Evolutionary conservation across 305 asterid species (phyloP), one percentile per base, ranked within the genome.

Genomic region (Withania somnifera): DNA sequence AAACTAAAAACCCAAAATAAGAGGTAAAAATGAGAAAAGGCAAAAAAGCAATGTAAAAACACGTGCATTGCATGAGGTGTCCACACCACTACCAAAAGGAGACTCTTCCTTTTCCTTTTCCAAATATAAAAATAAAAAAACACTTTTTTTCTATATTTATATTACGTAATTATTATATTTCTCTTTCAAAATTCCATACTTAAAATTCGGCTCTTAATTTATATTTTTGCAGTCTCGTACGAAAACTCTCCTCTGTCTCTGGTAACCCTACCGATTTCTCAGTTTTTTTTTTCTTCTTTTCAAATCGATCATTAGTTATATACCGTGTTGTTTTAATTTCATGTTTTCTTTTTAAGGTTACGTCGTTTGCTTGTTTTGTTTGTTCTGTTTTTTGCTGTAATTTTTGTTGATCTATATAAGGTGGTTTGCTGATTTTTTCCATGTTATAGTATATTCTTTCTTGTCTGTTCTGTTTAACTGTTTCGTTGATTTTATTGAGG

Each of bases 1-100:
- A 54, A 57, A 20, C 7, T 56, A 56, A 42, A 42, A 11, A 58
- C 1, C 17, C 34, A 22, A 57, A 67, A 17, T 32, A 66, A 66
- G 11, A 11, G 6, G 7, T 5, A 9, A 34, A 34, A 57, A 20
- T 56, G 30, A 1, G 13, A 32, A 64, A 34, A 17, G 26, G 14
- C 24, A 30, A 73, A 26, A 73, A 47, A 47, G 54, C 60, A 14
- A 24, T 0, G 60, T 24, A 73, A 4, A 14, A 26, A 26, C 79
- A 73, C 79, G 79, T 73, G 79, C 79, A 73, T 73, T 60, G 26
- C 60, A 73, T 73, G 60, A 73, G 42, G 79, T 73, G 60, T 73
- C 42, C 79, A 73, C 60, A 47, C 42, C 79, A 73, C 60, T 60
- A 60, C 79, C 60, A 14, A 73, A 26, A 15, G 79, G 79, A 26